Evolutionary conservation across 257 asterid species (phyloP).

Genomic region (Petrea volubilis): DNA sequence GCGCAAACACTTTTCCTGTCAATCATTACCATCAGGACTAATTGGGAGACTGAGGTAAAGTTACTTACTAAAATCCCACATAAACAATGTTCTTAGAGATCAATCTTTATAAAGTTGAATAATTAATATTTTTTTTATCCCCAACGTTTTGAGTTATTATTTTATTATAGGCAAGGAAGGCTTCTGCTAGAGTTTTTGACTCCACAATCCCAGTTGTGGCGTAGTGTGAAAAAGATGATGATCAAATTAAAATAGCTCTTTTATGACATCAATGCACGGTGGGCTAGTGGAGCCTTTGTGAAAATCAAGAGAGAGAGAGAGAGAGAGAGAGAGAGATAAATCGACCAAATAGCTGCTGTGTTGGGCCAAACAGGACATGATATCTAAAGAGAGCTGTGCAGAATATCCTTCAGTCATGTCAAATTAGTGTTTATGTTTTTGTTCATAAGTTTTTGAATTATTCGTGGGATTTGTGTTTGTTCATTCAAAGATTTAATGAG

Average conservation of each 20-base stretch:
- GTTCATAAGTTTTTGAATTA: slow-evolving; percentile 7
- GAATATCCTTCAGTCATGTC: not conserved
- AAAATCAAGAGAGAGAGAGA: not conserved
- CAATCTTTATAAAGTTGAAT: not conserved
- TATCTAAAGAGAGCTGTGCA: not conserved
- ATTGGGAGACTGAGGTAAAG: slow-evolving; percentile 67
- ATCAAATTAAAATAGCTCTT: not conserved
- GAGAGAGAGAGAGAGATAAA: too few relatives aligned
- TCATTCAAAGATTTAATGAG: slow-evolving; percentile 7
- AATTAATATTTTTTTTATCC: not conserved
- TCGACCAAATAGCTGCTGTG: slow-evolving; percentile 1
- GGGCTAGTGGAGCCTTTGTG: slow-evolving; percentile 5
- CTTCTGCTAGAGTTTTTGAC: slow-evolving; percentile 45
- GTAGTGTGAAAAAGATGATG: not conserved
- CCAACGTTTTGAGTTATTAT: not conserved
- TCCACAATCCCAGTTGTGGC: slow-evolving; percentile 39
- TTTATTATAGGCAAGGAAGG: slow-evolving; percentile 52
- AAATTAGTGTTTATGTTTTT: slow-evolving; percentile 6
- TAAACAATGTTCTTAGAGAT: not conserved
- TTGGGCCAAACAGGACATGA: slow-evolving; percentile 4
- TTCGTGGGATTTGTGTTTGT: slow-evolving; percentile 15
- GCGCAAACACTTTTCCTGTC: slow-evolving; percentile 56
- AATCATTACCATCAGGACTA: slow-evolving; percentile 44
- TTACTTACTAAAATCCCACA: not conserved
- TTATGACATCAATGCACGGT: not conserved